Conservation (phyloP, 2,329 filamentous ascomycete species). For the Hypocrella siamensis region DNA sequence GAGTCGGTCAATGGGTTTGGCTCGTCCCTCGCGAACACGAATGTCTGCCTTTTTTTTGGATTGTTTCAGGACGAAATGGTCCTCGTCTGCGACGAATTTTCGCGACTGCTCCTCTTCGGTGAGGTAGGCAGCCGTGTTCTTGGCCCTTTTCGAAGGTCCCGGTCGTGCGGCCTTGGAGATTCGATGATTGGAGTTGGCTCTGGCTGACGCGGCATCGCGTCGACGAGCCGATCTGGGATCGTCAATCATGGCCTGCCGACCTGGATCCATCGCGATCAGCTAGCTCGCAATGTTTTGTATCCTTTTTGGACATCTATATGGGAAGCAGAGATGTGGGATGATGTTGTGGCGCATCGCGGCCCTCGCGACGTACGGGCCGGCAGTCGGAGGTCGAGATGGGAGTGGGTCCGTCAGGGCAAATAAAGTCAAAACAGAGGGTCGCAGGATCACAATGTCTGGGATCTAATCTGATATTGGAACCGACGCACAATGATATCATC, state of each 20-base stretch:
- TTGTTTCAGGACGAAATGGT: conserved; percentile 90
- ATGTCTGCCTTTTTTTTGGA: conserved; percentile 97
- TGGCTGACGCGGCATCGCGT: conserved; percentile 38
- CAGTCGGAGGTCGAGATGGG: no score
- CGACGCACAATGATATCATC: no score
- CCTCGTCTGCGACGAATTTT: conserved; percentile 84
- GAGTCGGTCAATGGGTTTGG: conserved; percentile 85
- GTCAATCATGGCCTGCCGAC: conserved; percentile 36
- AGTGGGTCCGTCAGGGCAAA: no score
- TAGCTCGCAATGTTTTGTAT: no score
- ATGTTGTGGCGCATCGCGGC: no score
- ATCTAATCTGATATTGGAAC: no score
- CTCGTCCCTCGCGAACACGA: conserved; percentile 77
- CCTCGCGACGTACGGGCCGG: no score
- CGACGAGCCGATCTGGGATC: conserved; percentile 25
- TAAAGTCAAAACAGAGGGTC: no score
- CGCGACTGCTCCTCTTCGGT: conserved; percentile 65
- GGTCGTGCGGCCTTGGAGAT: conserved; percentile 34
- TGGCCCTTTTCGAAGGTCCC: conserved; percentile 10
- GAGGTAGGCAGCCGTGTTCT: conserved; percentile 26
- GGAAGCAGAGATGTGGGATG: no score
- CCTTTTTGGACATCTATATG: no score
- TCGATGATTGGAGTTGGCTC: conserved; percentile 37
- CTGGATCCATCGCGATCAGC: conserved; percentile 43
- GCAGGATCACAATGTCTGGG: no score